Conservation (phyloP, 1,139 yeast species). For the Candida freyschussii region DNA sequence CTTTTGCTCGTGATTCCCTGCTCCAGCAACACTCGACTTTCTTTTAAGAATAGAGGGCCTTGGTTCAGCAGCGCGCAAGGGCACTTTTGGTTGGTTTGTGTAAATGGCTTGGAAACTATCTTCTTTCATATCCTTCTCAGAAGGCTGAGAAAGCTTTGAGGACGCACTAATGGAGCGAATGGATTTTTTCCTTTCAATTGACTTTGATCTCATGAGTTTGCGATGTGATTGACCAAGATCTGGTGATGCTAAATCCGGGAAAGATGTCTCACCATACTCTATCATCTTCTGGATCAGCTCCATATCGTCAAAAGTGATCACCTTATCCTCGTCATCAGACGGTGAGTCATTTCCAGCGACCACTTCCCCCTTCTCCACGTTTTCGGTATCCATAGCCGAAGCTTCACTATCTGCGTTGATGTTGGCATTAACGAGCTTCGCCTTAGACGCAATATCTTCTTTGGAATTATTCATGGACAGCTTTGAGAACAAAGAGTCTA, state of each 20-base stretch:
- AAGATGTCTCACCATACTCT: constrained; percentile 27
- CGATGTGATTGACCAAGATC: constrained; percentile 25
- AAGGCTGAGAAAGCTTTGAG: constrained; percentile 9
- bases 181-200: constrained; percentile 24
- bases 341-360: constrained; percentile 2
- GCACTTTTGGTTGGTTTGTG: constrained; percentile 16
- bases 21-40: too few relatives aligned
- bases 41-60: constrained; percentile 16
- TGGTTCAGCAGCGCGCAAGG: constrained; percentile 4
- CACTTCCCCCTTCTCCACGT: constrained; percentile 1
- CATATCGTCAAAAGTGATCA: constrained; percentile 21
- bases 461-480: constrained; percentile 5
- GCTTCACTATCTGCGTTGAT: too few relatives aligned
- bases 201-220: constrained; percentile 24
- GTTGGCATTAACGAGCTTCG: too few relatives aligned
- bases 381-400: not conserved
- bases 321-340: constrained; percentile 9
- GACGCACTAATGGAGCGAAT: constrained; percentile 21
- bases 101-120: constrained; percentile 10
- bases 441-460: constrained; percentile 3
- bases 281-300: constrained; percentile 24
- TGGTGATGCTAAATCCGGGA: constrained; percentile 23
- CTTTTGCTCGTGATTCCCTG: constrained; percentile 5
- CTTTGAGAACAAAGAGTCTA: constrained; percentile 12
- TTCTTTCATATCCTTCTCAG: constrained; percentile 1